Evolutionary conservation across 345 rosid genomes (phyloP).

Genomic region (Sisymbrium altissimum): DNA sequence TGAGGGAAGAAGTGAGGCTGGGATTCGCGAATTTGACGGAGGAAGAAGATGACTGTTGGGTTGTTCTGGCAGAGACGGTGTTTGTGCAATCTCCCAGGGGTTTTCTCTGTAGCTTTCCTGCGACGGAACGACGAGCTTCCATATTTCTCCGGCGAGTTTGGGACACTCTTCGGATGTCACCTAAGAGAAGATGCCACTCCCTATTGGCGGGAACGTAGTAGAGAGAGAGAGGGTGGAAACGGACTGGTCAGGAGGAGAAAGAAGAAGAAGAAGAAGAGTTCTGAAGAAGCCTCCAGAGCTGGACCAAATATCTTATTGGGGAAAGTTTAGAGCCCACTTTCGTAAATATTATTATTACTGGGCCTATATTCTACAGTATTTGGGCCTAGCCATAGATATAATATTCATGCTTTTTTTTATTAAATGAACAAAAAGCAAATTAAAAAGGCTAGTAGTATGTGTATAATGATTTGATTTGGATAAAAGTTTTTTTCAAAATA

Average conservation of each 20-base stretch:
- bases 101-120: conserved; percentile 7
- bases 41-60: conserved; percentile 21
- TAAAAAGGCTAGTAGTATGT: too few species aligned
- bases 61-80: conserved; percentile 22
- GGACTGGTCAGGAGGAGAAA: background rate
- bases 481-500: too few species aligned
- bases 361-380: background rate
- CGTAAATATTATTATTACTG: background rate
- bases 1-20: conserved; percentile 30
- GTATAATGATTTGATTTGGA: too few species aligned
- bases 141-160: background rate
- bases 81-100: conserved; percentile 39
- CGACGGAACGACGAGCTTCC: conserved; percentile 21
- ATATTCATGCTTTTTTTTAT: too few species aligned
- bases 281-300: conserved; percentile 12
- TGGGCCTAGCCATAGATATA: too few species aligned
- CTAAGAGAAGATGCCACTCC: conserved; percentile 3
- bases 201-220: conserved; percentile 25
- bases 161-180: background rate
- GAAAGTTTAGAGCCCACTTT: background rate
- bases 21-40: conserved; percentile 33
- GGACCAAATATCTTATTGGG: too few species aligned
- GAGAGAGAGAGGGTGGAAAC: background rate
- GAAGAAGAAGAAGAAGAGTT: conserved; percentile 6
- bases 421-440: too few species aligned